These are phyloP conservation scores for Auricularia sp. DNA, from an alignment of 768 basidiomycete species.

Conservation along the genomic window DNA sequence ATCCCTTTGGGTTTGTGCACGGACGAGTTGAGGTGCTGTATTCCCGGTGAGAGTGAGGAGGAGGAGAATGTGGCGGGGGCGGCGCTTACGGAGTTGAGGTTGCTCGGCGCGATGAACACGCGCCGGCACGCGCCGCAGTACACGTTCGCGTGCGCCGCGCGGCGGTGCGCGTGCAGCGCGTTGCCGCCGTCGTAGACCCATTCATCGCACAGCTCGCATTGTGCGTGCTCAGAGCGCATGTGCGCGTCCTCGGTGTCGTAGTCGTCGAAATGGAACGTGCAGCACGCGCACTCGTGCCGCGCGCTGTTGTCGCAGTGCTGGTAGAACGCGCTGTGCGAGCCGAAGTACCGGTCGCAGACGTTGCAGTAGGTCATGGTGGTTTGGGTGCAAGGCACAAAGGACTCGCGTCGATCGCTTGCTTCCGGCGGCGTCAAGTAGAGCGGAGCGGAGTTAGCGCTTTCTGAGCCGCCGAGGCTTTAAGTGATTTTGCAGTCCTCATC, in stretches of 20 bases:
- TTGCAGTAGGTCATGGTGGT: slow-evolving; percentile 25
- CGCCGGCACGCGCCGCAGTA: neutral
- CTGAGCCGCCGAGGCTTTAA: too few species aligned
- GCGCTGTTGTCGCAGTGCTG: slow-evolving; percentile 29
- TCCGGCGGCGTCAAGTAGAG: too few species aligned
- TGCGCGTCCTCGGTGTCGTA: slow-evolving; percentile 30
- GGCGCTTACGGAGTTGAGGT: slow-evolving; percentile 32
- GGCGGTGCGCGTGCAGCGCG: slow-evolving; percentile 21
- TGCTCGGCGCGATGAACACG: neutral
- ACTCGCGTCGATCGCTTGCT: too few species aligned
- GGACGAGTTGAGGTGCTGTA: slow-evolving; percentile 43
- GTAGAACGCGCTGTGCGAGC: slow-evolving; percentile 15
- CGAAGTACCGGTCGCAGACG: slow-evolving; percentile 31
- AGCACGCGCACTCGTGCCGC: slow-evolving; percentile 45
- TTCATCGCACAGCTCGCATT: neutral
- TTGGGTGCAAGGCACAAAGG: neutral
- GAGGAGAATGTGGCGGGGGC: slow-evolving; percentile 35
- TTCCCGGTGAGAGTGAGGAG: neutral
- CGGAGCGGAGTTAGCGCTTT: too few species aligned
- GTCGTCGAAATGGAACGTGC: slow-evolving; percentile 32
- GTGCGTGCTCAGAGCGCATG: slow-evolving; percentile 32
- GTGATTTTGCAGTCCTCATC: too few species aligned
- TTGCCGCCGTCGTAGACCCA: slow-evolving; percentile 28
- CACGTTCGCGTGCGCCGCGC: neutral
- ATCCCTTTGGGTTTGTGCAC: slow-evolving; percentile 31